These are phyloP conservation scores for Acer saccharum DNA, from an alignment of 345 rosid species.

Conservation along the genomic window DNA sequence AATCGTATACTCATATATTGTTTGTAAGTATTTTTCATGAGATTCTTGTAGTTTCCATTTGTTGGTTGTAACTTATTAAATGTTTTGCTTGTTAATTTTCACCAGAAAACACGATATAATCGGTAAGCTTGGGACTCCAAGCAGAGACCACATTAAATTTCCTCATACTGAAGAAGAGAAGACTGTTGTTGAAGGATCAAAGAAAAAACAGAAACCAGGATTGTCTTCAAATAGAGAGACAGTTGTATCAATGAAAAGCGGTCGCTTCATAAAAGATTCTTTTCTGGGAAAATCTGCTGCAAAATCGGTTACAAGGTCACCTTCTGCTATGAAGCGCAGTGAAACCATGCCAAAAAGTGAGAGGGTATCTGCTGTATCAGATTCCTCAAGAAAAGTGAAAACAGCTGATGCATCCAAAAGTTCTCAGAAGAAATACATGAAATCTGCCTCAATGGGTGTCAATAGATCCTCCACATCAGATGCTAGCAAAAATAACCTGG, in stretches of 20 bases:
- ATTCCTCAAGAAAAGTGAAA: slow-evolving; percentile 41
- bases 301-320: slow-evolving; percentile 28
- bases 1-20: slow-evolving; percentile 80
- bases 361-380: slow-evolving; percentile 37
- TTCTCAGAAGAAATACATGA: slow-evolving; percentile 34
- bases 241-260: slow-evolving; percentile 35
- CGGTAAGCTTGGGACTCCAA: slow-evolving; percentile 71
- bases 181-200: slow-evolving; percentile 27
- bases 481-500: slow-evolving; percentile 43
- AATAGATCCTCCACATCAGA: slow-evolving; percentile 35
- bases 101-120: slow-evolving; percentile 73
- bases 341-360: slow-evolving; percentile 40
- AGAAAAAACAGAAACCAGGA: slow-evolving; percentile 36
- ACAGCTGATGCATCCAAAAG: slow-evolving; percentile 32
- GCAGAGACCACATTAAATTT: slow-evolving; percentile 69
- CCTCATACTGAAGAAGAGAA: slow-evolving; percentile 50
- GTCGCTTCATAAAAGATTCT: slow-evolving; percentile 30
- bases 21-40: slow-evolving; percentile 54
- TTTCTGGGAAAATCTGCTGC: slow-evolving; percentile 26
- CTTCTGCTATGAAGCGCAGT: slow-evolving; percentile 33
- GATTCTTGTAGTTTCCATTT: slow-evolving; percentile 16
- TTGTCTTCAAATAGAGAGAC: slow-evolving; percentile 34
- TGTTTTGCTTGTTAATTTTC: slow-evolving; percentile 22
- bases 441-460: slow-evolving; percentile 28
- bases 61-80: slow-evolving; percentile 18